Percentiles rank a stretch among this genome's conserved stretches.
phyloP scores from a whole-genome alignment of 2,329 filamentous ascomycete species.

The Davidsoniella neocaledoniae region DNA sequence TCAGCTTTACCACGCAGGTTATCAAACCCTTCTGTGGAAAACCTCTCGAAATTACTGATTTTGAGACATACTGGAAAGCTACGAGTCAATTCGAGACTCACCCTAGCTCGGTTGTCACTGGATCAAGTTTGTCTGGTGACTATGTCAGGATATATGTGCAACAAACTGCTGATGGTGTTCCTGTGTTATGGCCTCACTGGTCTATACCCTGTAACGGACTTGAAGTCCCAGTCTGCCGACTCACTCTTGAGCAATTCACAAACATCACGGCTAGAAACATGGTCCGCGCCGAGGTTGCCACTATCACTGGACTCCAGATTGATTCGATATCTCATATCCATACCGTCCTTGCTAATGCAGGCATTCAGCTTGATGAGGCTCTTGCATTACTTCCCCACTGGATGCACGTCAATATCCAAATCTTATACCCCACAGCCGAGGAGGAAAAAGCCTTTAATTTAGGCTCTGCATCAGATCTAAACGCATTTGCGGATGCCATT shows the following conservation, averaged over 20 bases:
- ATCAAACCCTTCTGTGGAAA: constrained; percentile 91
- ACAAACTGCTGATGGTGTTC: constrained; percentile 71
- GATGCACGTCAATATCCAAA: constrained; percentile 81
- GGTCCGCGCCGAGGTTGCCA: constrained; percentile 27
- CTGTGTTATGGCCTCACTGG: constrained; percentile 78
- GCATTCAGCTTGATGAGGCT: constrained; percentile 64
- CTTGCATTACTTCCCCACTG: constrained; percentile 57
- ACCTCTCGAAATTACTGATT: constrained; percentile 90
- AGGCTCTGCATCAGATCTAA: constrained; percentile 65
- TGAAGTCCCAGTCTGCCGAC: constrained; percentile 63
- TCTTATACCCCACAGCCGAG: constrained; percentile 63
- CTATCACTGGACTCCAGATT: constrained; percentile 28
- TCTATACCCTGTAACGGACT: constrained; percentile 59
- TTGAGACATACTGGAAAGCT: constrained; percentile 98
- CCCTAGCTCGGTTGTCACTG: constrained; percentile 75
- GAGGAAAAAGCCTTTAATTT: constrained; percentile 57
- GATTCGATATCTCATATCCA: constrained; percentile 50
- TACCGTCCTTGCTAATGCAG: constrained; percentile 54
- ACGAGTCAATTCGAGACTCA: constrained; percentile 72
- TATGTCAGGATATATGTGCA: constrained; percentile 88
- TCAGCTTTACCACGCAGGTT: constrained; percentile 86
- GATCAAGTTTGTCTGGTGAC: constrained; percentile 88
- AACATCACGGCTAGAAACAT: constrained; percentile 29
- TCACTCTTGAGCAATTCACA: constrained; percentile 59
- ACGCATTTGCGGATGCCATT: constrained; percentile 69